phyloP scores from a whole-genome alignment of 345 rosid species.

The Eucalyptus grandis region DNA sequence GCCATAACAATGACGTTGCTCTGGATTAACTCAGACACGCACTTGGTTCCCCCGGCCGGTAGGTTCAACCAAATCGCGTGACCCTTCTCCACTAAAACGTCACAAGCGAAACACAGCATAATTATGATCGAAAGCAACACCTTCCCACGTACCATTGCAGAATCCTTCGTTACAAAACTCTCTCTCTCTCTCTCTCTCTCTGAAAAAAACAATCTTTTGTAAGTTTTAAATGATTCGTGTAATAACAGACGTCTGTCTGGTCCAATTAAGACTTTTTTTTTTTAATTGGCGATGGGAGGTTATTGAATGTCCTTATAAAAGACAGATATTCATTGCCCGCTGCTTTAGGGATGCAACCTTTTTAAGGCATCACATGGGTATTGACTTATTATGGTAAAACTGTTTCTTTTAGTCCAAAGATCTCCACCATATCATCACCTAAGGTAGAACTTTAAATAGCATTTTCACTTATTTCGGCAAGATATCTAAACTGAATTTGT shows the following conservation, averaged over 20 bases:
- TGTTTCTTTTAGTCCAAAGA: background rate
- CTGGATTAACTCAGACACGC: constrained; percentile 91
- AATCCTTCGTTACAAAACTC: background rate
- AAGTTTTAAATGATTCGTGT: background rate
- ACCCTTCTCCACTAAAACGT: background rate
- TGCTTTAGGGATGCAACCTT: background rate
- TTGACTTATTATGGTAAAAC: background rate
- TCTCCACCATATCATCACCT: background rate
- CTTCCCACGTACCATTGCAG: background rate
- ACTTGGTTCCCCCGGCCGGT: constrained; percentile 59
- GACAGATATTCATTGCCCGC: background rate
- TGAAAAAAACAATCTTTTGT: background rate
- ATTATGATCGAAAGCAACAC: background rate
- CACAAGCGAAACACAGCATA: background rate
- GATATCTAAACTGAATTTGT: background rate
- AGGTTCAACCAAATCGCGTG: constrained; percentile 73
- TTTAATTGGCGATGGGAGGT: background rate
- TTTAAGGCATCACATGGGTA: background rate
- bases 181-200: background rate
- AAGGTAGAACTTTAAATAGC: background rate
- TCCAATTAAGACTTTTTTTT: background rate
- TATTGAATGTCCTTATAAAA: background rate
- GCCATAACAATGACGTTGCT: constrained; percentile 73
- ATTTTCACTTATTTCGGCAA: background rate
- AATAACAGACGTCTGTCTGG: background rate